These are phyloP conservation scores for Apiotrichum gracile DNA, from an alignment of 1,284 basidiomycete species.

Conservation along the genomic window DNA sequence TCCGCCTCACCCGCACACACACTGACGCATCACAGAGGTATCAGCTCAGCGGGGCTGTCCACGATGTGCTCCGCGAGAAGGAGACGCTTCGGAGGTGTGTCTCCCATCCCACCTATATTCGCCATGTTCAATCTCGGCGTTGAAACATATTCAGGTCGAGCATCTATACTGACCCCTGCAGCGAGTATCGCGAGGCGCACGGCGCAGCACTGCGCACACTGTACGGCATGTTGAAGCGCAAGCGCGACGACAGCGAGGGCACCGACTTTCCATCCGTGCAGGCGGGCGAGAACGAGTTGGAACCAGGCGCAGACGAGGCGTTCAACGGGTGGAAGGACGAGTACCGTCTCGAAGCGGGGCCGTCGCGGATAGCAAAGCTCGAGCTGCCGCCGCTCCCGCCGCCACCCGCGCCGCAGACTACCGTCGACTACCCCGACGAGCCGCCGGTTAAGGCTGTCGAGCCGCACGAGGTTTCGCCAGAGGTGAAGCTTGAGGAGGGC, in stretches of 20 bases:
- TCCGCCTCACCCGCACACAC: not conserved
- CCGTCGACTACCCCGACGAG: conserved; percentile 37
- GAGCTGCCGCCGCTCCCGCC: conserved; percentile 28
- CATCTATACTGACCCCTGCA: conserved; percentile 4
- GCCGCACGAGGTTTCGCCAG: not conserved
- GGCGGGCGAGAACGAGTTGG: conserved; percentile 12
- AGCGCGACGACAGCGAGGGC: conserved; percentile 10
- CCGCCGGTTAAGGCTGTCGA: conserved; percentile 3
- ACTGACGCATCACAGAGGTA: conserved; percentile 5
- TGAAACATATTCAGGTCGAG: not conserved
- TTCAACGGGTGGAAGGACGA: conserved; percentile 30
- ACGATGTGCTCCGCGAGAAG: conserved; percentile 24
- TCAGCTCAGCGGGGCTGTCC: conserved; percentile 27
- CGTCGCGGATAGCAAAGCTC: conserved; percentile 22
- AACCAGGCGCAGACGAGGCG: conserved; percentile 15
- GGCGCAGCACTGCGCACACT: conserved; percentile 26
- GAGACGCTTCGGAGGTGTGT: conserved; percentile 23
- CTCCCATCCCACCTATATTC: not conserved
- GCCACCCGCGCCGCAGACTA: conserved; percentile 26
- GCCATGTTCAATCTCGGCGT: not conserved
- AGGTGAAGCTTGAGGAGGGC: not conserved
- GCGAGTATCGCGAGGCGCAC: conserved; percentile 26
- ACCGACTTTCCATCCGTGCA: conserved; percentile 23
- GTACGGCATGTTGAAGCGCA: conserved; percentile 28
- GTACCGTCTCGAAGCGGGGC: conserved; percentile 30